A percentile compares a stretch with the other conserved stretches of the same genome.
Evolutionary conservation across 257 asterid genomes (phyloP).

Genomic region (Solanum sitiens): DNA sequence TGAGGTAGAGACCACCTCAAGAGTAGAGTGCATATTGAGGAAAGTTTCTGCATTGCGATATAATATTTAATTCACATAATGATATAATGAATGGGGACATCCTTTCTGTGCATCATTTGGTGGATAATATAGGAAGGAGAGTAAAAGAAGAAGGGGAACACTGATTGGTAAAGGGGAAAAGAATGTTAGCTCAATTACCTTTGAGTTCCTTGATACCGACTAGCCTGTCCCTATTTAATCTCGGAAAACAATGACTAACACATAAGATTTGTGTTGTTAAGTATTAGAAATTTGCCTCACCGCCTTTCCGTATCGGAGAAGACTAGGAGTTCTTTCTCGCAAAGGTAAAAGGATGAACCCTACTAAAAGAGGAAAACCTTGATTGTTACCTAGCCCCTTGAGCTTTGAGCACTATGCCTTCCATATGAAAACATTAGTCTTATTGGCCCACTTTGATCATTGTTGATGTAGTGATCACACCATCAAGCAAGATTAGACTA

Average conservation of each 20-base stretch:
- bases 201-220: neutral
- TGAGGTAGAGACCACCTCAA: neutral
- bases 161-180: neutral
- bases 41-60: neutral
- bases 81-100: neutral
- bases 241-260: neutral
- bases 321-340: neutral
- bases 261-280: neutral
- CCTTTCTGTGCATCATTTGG: neutral
- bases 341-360: neutral
- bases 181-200: neutral
- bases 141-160: neutral
- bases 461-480: neutral
- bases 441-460: neutral
- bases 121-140: neutral
- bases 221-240: neutral
- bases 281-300: neutral
- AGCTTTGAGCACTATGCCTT: neutral
- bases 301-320: neutral
- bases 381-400: neutral
- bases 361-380: neutral
- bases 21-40: neutral
- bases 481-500: neutral
- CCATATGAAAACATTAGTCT: neutral
- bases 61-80: neutral